Evolutionary conservation across 306 rosid species (phyloP).

Genomic region (Vigna angularis): DNA sequence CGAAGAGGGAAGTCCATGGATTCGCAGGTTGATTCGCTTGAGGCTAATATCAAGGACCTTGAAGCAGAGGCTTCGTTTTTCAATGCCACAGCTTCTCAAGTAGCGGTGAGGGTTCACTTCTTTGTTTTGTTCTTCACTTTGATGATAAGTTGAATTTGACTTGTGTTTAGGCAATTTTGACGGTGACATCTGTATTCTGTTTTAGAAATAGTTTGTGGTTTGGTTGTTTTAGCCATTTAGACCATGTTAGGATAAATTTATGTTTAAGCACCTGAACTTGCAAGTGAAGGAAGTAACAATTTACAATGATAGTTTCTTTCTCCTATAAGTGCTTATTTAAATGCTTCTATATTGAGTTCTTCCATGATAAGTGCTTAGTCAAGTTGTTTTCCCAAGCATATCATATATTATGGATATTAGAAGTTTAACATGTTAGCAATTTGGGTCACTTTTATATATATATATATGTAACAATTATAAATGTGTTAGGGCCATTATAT

Average conservation of each 20-base stretch:
- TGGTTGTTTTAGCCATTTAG: background rate
- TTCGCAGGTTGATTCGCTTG: constrained; percentile 70
- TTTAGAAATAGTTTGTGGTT: background rate
- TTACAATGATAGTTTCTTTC: background rate
- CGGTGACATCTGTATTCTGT: background rate
- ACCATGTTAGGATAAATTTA: background rate
- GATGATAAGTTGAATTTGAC: constrained; percentile 4
- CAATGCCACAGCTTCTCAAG: constrained; percentile 63
- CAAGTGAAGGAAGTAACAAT: background rate
- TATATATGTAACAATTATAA: no score
- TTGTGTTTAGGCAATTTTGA: constrained; percentile 5
- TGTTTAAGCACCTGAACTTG: background rate
- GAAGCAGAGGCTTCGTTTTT: constrained; percentile 72
- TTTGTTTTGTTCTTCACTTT: constrained; percentile 11
- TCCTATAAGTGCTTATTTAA: background rate
- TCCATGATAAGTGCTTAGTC: no score
- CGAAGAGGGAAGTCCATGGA: constrained; percentile 77
- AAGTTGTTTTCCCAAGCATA: no score
- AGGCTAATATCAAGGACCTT: constrained; percentile 70
- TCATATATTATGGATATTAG: background rate
- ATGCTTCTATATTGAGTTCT: background rate
- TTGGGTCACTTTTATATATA: no score
- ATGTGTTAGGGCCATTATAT: no score
- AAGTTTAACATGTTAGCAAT: background rate
- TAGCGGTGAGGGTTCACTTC: constrained; percentile 50